Base-by-base conservation (phyloP, 495 filamentous ascomycete species). In the Penicillium coprophilum region DNA sequence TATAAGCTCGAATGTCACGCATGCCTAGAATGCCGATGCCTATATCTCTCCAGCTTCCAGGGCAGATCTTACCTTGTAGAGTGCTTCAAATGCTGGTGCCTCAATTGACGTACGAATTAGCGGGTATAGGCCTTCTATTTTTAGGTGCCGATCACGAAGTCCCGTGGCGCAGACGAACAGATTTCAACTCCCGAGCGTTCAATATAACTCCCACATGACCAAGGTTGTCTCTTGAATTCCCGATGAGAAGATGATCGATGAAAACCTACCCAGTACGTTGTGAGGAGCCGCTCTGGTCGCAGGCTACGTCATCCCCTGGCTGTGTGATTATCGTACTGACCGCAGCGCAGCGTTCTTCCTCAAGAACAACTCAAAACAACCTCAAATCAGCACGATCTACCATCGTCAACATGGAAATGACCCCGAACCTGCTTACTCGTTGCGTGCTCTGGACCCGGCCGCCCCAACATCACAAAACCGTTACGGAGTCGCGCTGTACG, bases 401-500 rank as follows among this genome's bases (percentile, higher is more conserved):
- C 85, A 92, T 66, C 82, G 86, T 12, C 86, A 93, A 36, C 82
- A 89, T 71, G 93, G 91, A 62, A 84, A 86, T 58, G 91, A 95
- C 24, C 89, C 89, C 0, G 73, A 80, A 20, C 81, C 91, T 2
- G 85, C 90, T 31, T 98, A 98, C 72, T 73, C 84, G 21, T 77
- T 96, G 19, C 82, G 87, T 45, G 87, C 85, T 62, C 83, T 86
- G 45, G 86, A 96, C 68, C 89, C 90, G 10, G 70, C 82, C 41
- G 65, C 81, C 8, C 84, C 88, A 15, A 74, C 80, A 4, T 84
- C 87, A 15, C 86, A 83, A 60, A 96, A 94, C 70, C 87, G 87
- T 68, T 97, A 97, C 71, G 91, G 87, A 32, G 80, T 87, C 56
- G 92, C 90, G 20, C 81, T 98, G 12, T 89, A 85, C 73, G 95